These are phyloP conservation scores for Macaranga tanarius DNA, from an alignment of 441 rosid species.

Conservation along the genomic window DNA sequence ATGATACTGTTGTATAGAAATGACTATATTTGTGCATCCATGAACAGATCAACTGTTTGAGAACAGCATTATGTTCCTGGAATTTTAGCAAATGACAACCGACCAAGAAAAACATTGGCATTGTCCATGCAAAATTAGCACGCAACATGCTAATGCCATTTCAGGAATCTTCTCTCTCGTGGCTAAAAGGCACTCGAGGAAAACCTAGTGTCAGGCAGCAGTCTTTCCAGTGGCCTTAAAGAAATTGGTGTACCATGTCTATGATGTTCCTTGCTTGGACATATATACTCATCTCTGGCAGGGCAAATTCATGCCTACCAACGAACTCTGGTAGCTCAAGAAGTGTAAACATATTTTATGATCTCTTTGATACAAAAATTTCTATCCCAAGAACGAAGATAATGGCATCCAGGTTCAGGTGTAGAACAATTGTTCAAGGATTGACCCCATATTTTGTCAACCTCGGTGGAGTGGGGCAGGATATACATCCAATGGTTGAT, in stretches of 20 bases:
- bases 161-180: not conserved
- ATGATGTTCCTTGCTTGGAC: not conserved
- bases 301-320: not conserved
- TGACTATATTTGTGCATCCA: not conserved
- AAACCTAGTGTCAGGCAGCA: not conserved
- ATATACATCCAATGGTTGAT: conserved; percentile 69
- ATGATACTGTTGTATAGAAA: not conserved
- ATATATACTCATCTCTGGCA: not conserved
- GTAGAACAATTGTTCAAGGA: not conserved
- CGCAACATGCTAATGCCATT: not conserved
- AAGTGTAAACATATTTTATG: not conserved
- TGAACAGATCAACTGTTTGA: not conserved
- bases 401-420: not conserved
- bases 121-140: not conserved
- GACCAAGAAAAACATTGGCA: not conserved
- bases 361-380: conserved; percentile 3
- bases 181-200: not conserved
- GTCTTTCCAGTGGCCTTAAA: not conserved
- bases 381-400: not conserved
- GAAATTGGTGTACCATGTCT: not conserved
- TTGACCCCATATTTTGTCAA: conserved; percentile 17
- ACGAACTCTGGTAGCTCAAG: not conserved
- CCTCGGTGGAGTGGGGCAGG: conserved; percentile 80
- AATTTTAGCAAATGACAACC: not conserved
- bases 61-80: not conserved